Base-by-base conservation (phyloP, 441 rosid genomes). In the Theobroma grandiflorum region DNA sequence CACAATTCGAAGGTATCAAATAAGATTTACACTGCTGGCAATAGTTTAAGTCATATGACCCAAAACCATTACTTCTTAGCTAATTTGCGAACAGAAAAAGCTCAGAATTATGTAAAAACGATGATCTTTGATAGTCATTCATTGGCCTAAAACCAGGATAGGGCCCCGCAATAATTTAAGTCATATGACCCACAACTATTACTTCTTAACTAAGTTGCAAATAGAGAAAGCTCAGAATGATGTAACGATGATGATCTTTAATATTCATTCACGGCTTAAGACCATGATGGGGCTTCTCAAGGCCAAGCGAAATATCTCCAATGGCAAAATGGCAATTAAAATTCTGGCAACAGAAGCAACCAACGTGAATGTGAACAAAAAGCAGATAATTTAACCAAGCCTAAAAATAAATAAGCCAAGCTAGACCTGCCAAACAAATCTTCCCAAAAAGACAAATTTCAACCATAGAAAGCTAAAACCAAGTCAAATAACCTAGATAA, bases 401-500 rank as follows among this genome's bases (percentile, higher is more conserved):
- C 59, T 42, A 33, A 75, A 6, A 35, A 53, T 45, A 47, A 37
- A 47, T 31, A 8, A 57, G 22, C 50, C 18, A 18, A 65, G 50
- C 33, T 49, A 79, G 15, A 31, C 68, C 3, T 40, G 7, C 38
- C 31, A 65, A 20, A 14, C 47, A 47, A 69, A 69, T 71, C 74
- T 77, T 72, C 33, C 77, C 7, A 63, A 53, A 35, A 81, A 64
- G 47, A 38, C 20, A 64, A 57, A 43, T n/a, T 45, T 16, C 64
- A 53, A 37, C 47, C 16, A 18, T 58, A 26, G 70, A 18, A 66
- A 57, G 65, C 58, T 18, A 61, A 55, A 57, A 20, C 77, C 75
- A 66, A 74, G 50, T 65, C 40, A 43, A 73, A 57, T 31, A 59
- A 82, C 18, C 45, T 77, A 71, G 69, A 53, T 33, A 58, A 7